Evolutionary conservation across 73 alveolate genomes (phyloP), one percentile per base, ranked within the genome.

Genomic region (Paramecium sexaurelia): DNA sequence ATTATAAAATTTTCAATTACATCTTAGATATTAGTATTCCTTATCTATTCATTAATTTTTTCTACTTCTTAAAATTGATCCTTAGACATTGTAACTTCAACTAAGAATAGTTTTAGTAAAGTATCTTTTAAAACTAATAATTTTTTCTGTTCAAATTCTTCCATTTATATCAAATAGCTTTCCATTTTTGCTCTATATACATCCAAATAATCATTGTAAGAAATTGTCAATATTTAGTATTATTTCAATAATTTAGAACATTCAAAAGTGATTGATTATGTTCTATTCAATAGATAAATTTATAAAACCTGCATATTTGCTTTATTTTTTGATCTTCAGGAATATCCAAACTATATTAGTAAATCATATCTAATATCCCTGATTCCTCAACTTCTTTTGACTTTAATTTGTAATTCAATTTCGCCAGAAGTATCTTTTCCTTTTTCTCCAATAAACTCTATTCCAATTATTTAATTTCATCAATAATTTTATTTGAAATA

Each of bases 151-250:
- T 78, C 75, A 9, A 36, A 78, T 78, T 45, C 68, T 24, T 39
- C 90, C 55, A 78, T 29, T 15, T 78, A 45, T 20, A 24, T 11
- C 10, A 78, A 20, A 22, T 22, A 78, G 19, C 55, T 78, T 41
- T 78, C 90, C 90, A 45, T 45, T 24, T 78, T 78, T 37, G 73
- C 19, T 41, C n/a, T 40, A 78, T 19, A 78, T 3, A 78, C 71
- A 78, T 78, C 90, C 19, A 78, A 36, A 40, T 5, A 78, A 20
- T 78, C 90, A 78, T 78, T 78, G 7, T 78, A 78, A 8, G 45
- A 5, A 22, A 39, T 3, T n/a, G 8, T 33, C 5, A 3, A 17
- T 24, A 78, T 13, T 39, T 78, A 10, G 41, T 40, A 78, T 40
- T 78, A 56, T 40, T 37, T 40, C 27, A n/a, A 39, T 78, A 78